Conservation (phyloP, 2,329 filamentous ascomycete genomes). For the Epichloe scottii region DNA sequence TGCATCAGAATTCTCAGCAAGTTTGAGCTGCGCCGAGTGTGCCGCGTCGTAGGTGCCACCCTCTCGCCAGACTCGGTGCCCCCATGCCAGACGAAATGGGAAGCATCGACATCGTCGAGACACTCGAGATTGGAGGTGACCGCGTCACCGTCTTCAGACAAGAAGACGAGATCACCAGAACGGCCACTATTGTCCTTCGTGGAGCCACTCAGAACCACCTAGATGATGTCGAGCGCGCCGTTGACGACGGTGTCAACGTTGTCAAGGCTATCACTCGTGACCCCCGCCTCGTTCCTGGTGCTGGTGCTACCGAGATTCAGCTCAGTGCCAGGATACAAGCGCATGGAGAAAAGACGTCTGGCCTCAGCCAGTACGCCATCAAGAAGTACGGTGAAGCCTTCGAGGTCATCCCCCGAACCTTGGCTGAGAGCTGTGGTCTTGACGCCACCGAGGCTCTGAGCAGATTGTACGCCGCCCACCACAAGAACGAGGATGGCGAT, state of each 20-base stretch:
- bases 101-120: slow-evolving; percentile 86
- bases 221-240: slow-evolving; percentile 90
- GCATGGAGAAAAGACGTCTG: slow-evolving; percentile 83
- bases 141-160: slow-evolving; percentile 97
- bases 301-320: slow-evolving; percentile 88
- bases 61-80: slow-evolving; percentile 86
- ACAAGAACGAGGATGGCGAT: slow-evolving; percentile 76
- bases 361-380: slow-evolving; percentile 90
- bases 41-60: slow-evolving; percentile 90
- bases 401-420: slow-evolving; percentile 85
- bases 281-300: slow-evolving; percentile 78
- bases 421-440: slow-evolving; percentile 89
- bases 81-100: slow-evolving; percentile 99
- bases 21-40: slow-evolving; percentile 89
- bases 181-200: slow-evolving; percentile 84
- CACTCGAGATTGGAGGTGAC: slow-evolving; percentile 93
- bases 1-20: slow-evolving; percentile 96
- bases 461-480: slow-evolving; percentile 83
- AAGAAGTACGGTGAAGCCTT: slow-evolving; percentile 96
- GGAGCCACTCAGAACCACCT: slow-evolving; percentile 97
- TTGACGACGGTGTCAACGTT: slow-evolving; percentile 96
- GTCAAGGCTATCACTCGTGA: slow-evolving; percentile 97
- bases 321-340: slow-evolving; percentile 84
- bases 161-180: slow-evolving; percentile 83
- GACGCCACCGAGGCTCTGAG: slow-evolving; percentile 96